phyloP scores from a whole-genome alignment of 345 rosid genomes.

The Ceriops zippeliana region DNA sequence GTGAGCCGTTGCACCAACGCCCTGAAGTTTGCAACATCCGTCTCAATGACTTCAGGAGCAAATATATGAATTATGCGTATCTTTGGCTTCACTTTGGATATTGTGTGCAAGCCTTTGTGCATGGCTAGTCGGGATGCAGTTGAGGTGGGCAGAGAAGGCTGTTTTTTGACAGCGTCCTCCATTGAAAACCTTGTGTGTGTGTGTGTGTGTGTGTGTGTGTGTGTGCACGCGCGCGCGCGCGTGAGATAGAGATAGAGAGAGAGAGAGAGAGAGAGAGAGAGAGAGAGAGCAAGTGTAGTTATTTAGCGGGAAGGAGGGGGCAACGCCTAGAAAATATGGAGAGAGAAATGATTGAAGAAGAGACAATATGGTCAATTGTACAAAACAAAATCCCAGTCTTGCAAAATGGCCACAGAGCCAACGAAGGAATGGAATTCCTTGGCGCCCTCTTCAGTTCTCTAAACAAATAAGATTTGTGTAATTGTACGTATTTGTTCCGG shows the following conservation, averaged over 20 bases:
- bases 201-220: not conserved
- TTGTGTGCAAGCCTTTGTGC: conserved; percentile 44
- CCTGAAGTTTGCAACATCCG: conserved; percentile 80
- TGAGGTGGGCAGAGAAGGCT: conserved; percentile 16
- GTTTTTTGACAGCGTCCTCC: conserved; percentile 40
- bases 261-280: conserved; percentile 17
- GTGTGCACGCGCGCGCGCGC: too few relatives aligned
- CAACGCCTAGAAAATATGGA: conserved; percentile 17
- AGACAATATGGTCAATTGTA: not conserved
- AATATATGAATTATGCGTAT: conserved; percentile 80
- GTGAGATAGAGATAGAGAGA: too few relatives aligned
- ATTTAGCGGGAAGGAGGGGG: conserved; percentile 22
- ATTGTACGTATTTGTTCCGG: too few relatives aligned
- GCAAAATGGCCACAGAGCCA: conserved; percentile 22
- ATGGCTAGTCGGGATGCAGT: conserved; percentile 36
- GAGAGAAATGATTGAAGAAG: conserved; percentile 2
- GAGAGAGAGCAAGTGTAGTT: conserved; percentile 24
- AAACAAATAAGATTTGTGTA: too few relatives aligned
- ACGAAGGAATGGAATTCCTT: conserved; percentile 12
- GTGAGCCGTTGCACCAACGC: conserved; percentile 91
- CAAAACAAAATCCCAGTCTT: conserved; percentile 10
- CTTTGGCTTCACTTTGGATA: conserved; percentile 65
- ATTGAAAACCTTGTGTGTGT: conserved; percentile 15
- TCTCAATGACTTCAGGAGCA: conserved; percentile 94
- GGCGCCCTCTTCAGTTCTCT: conserved; percentile 7